Conservation (phyloP, 768 basidiomycete genomes). For the Tephrocybe sp. region DNA sequence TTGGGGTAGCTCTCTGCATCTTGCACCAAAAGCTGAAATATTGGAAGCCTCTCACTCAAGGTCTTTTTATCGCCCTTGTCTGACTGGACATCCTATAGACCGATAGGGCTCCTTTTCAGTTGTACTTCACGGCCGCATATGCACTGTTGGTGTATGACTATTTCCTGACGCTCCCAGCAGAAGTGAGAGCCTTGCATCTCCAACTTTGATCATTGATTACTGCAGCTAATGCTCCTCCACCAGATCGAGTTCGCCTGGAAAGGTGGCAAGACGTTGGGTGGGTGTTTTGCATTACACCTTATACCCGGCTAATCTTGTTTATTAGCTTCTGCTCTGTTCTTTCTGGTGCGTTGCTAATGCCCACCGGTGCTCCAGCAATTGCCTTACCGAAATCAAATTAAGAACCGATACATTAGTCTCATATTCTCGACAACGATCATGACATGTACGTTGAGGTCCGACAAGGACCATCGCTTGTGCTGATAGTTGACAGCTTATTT, state of each 20-base stretch:
- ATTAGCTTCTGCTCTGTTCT: constrained; percentile 16
- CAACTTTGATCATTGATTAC: no score
- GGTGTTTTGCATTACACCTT: neutral
- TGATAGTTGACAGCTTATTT: constrained; percentile 12
- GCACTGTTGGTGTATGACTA: constrained; percentile 19
- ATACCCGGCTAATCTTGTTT: neutral
- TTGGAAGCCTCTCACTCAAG: neutral
- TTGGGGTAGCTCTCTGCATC: neutral
- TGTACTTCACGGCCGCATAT: constrained; percentile 11
- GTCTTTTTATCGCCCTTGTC: neutral
- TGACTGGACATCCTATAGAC: neutral
- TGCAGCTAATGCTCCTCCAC: neutral
- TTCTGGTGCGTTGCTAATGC: constrained; percentile 15
- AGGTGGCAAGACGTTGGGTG: constrained; percentile 9
- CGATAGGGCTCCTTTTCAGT: neutral
- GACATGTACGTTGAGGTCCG: constrained; percentile 9
- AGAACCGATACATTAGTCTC: constrained; percentile 22
- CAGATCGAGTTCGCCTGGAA: constrained; percentile 21
- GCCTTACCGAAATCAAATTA: neutral
- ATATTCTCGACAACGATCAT: constrained; percentile 12
- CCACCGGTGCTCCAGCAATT: neutral
- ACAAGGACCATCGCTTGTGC: neutral
- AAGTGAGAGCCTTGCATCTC: no score
- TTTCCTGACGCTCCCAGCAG: constrained; percentile 16
- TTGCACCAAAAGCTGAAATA: neutral